These are phyloP conservation scores for Deinandra increscens DNA, from an alignment of 129 eudicot species.

Conservation along the genomic window DNA sequence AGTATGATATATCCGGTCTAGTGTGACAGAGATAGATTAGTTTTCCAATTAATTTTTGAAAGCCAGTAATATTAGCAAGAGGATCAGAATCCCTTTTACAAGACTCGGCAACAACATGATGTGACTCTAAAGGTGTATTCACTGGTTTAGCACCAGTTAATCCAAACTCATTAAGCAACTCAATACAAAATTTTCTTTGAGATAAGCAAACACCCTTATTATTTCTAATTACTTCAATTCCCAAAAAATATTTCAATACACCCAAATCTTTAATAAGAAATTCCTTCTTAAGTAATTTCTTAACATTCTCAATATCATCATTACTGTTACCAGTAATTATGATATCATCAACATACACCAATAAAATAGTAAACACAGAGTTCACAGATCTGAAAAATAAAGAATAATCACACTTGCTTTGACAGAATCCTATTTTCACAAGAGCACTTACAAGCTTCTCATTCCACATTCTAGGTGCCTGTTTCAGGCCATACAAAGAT, in stretches of 20 bases:
- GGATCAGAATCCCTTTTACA: no score
- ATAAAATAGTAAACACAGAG: no score
- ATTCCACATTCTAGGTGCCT: no score
- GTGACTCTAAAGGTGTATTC: background rate
- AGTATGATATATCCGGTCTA: background rate
- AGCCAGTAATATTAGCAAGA: background rate
- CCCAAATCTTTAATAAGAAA: no score
- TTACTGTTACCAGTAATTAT: background rate
- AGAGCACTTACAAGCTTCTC: no score
- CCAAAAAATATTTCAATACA: no score
- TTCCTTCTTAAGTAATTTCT: no score
- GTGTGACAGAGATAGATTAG: background rate
- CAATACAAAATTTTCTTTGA: background rate
- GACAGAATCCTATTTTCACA: background rate
- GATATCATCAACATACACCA: background rate
- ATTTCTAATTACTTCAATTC: background rate
- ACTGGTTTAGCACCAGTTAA: background rate
- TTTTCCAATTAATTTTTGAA: background rate
- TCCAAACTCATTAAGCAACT: background rate
- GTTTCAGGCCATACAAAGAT: no score
- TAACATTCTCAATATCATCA: background rate
- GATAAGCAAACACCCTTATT: background rate
- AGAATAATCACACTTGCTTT: background rate
- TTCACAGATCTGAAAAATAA: no score
- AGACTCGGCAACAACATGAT: fast-evolving